Conservation (phyloP, 2,329 filamentous ascomycete genomes). For the Fusarium napiforme region DNA sequence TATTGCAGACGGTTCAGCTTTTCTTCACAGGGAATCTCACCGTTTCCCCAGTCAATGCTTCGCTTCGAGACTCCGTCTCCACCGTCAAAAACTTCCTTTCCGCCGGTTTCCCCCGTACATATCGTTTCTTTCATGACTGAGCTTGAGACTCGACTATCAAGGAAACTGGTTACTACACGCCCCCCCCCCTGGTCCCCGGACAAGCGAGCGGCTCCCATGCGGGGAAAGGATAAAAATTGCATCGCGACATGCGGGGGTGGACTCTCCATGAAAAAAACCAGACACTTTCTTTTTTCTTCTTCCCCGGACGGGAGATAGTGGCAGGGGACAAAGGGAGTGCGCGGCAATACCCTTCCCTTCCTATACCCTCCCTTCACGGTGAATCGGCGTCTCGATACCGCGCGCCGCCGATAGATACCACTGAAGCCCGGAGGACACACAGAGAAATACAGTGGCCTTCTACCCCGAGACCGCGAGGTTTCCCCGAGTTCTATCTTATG, state of each 20-base stretch:
- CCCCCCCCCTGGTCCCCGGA: constrained; percentile 25
- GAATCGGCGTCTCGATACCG: constrained; percentile 31
- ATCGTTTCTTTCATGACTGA: constrained; percentile 2
- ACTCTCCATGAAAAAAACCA: constrained; percentile 11
- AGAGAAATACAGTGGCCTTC: background rate
- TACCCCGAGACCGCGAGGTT: constrained; percentile 33
- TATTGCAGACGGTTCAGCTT: background rate
- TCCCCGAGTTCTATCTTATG: constrained; percentile 20
- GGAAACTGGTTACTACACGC: constrained; percentile 8
- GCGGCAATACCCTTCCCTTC: background rate
- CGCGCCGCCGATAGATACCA: constrained; percentile 21
- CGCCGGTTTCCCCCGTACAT: constrained; percentile 23
- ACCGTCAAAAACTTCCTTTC: constrained; percentile 32
- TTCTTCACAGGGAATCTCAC: background rate
- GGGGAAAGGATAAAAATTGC: constrained; percentile 34
- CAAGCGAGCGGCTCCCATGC: constrained; percentile 41
- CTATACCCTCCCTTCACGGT: constrained; percentile 20
- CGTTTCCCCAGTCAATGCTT: constrained; percentile 3
- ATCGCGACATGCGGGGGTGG: constrained; percentile 40
- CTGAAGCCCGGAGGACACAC: background rate
- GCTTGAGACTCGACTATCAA: constrained; percentile 4
- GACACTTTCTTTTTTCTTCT: constrained; percentile 6
- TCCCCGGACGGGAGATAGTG: constrained; percentile 25
- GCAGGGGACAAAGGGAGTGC: constrained; percentile 1
- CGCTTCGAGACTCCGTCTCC: constrained; percentile 19